These are phyloP conservation scores for Colletotrichum destructivum DNA, from an alignment of 2,329 filamentous ascomycete species.

Conservation along the genomic window DNA sequence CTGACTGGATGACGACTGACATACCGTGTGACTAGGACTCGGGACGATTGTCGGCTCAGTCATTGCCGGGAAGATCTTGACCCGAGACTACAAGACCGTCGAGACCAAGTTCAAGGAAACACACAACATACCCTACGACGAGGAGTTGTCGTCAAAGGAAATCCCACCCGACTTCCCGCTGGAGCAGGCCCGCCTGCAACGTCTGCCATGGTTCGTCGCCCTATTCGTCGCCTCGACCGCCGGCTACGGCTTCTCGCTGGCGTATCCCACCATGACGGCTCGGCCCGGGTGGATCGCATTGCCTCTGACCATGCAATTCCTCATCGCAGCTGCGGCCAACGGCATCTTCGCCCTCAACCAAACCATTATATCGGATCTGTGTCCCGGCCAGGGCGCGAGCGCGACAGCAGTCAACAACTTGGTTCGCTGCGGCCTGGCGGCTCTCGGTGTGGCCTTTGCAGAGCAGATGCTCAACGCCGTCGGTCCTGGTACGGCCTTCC, in stretches of 20 bases:
- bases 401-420: conserved; percentile 55
- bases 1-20: conserved; percentile 3
- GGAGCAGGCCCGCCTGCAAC: conserved; percentile 56
- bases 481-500: conserved; percentile 32
- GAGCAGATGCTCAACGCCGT: conserved; percentile 37
- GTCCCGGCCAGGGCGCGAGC: conserved; percentile 50
- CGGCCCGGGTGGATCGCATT: conserved; percentile 47
- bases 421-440: conserved; percentile 37
- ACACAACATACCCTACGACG: conserved; percentile 42
- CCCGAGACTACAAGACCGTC: conserved; percentile 48
- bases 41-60: conserved; percentile 60
- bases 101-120: conserved; percentile 46
- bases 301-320: conserved; percentile 50
- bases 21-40: conserved; percentile 44
- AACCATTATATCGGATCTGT: conserved; percentile 53
- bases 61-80: conserved; percentile 58
- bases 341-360: conserved; percentile 55
- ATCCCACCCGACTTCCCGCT: conserved; percentile 57
- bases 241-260: conserved; percentile 54
- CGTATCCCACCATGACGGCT: conserved; percentile 37
- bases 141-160: conserved; percentile 49
- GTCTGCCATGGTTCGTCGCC: conserved; percentile 55
- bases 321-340: conserved; percentile 55
- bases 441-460: conserved; percentile 29
- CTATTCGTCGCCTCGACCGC: conserved; percentile 53